Evolutionary conservation across 2,329 filamentous ascomycete species (phyloP), one percentile per base, ranked within the genome.

Genomic region (Fusarium humuli): DNA sequence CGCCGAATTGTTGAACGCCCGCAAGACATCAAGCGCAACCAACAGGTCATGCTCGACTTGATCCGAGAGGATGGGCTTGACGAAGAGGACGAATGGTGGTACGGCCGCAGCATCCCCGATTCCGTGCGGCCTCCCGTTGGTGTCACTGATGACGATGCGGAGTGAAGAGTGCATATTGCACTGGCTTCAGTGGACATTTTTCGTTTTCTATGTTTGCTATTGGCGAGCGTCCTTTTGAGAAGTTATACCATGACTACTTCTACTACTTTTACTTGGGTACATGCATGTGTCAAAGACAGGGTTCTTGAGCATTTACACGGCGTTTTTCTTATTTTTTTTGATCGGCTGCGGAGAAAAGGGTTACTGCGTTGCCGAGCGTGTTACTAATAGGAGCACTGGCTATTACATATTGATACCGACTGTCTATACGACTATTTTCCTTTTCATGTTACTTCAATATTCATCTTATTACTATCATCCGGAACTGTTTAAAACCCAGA

Each of bases 81-180:
- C 22, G 85, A 88, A 58, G 84, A 89, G 75, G 88, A 91, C 66
- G 85, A 90, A 69, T 91, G 88, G 87, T 85, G 85, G 81, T 89
- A 89, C 71, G 87, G 87, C 47, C 83, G 83, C 54, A 80, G 79
- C 34, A 82, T 83, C 4, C 83, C 85, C n/a, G 85, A 86, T 32
- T 86, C 85, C n/a, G 81, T 88, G 48, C 82, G 84, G 40, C 86
- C 86, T 40, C 83, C 85, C 14, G 65, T 69, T 2, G 83, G 84
- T 64, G 82, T 81, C 23, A 85, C 84, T 58, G 85, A 88, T 67
- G 86, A 88, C 61, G 87, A 88, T 68, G 78, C 80, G 34, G 79
- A 81, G 58, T 80, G 67, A 74, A 64, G 29, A 44, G 60, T 47
- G 54, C 48, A 42, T 55, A 47, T 34, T 64, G 54, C 49, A 66